Base-by-base conservation (phyloP, 331 rosid species). In the Stylosanthes scabra region DNA sequence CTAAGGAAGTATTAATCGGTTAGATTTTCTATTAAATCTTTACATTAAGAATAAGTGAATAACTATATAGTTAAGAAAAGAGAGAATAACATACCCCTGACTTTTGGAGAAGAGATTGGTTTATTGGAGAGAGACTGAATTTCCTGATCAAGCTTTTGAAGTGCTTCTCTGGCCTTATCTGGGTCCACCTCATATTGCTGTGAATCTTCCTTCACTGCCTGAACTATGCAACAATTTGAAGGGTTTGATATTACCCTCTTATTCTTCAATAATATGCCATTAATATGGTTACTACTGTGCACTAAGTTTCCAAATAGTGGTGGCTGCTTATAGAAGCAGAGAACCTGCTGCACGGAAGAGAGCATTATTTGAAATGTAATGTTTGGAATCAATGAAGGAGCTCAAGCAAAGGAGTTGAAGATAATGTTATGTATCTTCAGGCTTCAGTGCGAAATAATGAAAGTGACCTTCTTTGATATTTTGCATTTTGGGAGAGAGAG, bases 151-250 rank as follows among this genome's bases (percentile, higher is more conserved):
- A 93, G 97, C 65, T 85, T 73, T 59, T 74, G 84, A 61, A 93
- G 96, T 47, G 97, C 91, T 80, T 93, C 93, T 71, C 89, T 85
- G 34, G 97, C 97, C 80, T 93, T 86, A 2, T 88, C 93, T 55
- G 83, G 84, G 81, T 93, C 97, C 14, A 93, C 59, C 81, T 93
- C 97, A 82, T 85, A 93, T 9, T 86, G 82, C 51, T 80, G 81
- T 14, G 94, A 85, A 73, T 89, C 93, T 57, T 75, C 82, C 65
- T 88, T 88, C 28, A 41, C 71, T 14, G 93, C 86, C 57, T 41
- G 78, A 69, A 85, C 83, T 65, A 58, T 52, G 15, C 54, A 41
- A 28, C 42, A 25, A 51, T 60, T 64, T 15, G 69, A 65, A 11
- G 79, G 64, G 27, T 68, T 45, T 66, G 11, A 61, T 8, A 68